A percentile compares a stretch with the other conserved stretches of the same genome.
phyloP scores from a whole-genome alignment of 129 eudicot genomes.

The Flaveria trinervia region DNA sequence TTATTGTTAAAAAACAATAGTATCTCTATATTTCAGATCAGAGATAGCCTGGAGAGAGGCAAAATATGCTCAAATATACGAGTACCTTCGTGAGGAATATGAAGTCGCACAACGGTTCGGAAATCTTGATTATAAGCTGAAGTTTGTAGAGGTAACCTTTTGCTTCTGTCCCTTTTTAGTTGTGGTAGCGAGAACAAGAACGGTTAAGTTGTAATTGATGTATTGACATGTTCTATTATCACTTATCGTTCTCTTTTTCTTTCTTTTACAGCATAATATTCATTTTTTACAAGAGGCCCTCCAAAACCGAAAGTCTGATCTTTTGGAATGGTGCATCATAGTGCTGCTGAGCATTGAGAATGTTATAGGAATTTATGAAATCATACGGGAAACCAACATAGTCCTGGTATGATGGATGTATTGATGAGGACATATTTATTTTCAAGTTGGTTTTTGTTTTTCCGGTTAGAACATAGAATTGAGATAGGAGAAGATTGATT shows the following conservation, averaged over 20 bases:
- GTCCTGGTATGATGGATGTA: slow-evolving; percentile 36
- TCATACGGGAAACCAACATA: slow-evolving; percentile 56
- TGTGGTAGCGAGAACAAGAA: neutral
- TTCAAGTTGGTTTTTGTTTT: slow-evolving; percentile 21
- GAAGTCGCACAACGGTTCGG: slow-evolving; percentile 96
- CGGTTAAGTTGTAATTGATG: too few species aligned
- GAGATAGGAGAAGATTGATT: slow-evolving; percentile 12
- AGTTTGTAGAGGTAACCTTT: slow-evolving; percentile 82
- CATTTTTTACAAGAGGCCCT: slow-evolving; percentile 97
- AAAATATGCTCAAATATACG: slow-evolving; percentile 82
- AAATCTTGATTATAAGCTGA: slow-evolving; percentile 81
- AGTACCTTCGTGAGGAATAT: slow-evolving; percentile 93
- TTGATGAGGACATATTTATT: slow-evolving; percentile 15
- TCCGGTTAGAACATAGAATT: slow-evolving; percentile 22
- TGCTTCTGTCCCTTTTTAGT: neutral
- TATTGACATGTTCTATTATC: neutral
- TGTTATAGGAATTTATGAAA: slow-evolving; percentile 65
- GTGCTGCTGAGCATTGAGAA: slow-evolving; percentile 82
- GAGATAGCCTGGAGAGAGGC: slow-evolving; percentile 99
- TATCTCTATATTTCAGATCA: slow-evolving; percentile 50
- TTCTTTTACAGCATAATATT: slow-evolving; percentile 77
- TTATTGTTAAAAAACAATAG: neutral
- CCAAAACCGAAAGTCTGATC: slow-evolving; percentile 84
- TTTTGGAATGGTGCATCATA: slow-evolving; percentile 93
- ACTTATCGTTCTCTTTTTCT: neutral